Conservation (phyloP, 1,284 basidiomycete species). For the Sanghuangporus sanghuang region DNA sequence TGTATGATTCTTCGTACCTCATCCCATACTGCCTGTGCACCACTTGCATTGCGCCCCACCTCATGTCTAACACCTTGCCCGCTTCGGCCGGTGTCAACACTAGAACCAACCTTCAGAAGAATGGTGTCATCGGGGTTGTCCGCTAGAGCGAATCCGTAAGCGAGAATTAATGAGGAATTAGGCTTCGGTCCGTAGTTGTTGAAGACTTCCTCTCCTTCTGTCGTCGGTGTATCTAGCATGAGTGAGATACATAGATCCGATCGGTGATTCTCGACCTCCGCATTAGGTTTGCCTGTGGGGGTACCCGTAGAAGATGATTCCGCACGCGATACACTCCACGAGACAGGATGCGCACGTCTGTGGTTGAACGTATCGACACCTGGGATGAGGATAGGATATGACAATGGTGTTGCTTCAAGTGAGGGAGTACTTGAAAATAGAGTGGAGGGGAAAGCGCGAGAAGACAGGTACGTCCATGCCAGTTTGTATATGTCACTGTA, state of each 20-base stretch:
- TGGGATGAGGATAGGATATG: constrained; percentile 78
- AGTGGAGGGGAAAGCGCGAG: constrained; percentile 83
- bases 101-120: constrained; percentile 66
- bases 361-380: constrained; percentile 86
- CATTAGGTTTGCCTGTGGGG: background rate
- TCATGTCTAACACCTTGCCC: constrained; percentile 38
- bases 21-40: constrained; percentile 56
- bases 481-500: constrained; percentile 66
- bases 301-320: background rate
- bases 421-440: constrained; percentile 57
- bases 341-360: constrained; percentile 63
- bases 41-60: constrained; percentile 51
- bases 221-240: constrained; percentile 41
- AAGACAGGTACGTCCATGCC: constrained; percentile 74
- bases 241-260: constrained; percentile 27
- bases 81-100: constrained; percentile 21
- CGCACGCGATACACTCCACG: constrained; percentile 63
- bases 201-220: constrained; percentile 59
- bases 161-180: constrained; percentile 82
- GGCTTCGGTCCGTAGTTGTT: constrained; percentile 88
- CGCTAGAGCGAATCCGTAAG: constrained; percentile 79
- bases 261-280: constrained; percentile 2
- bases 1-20: constrained; percentile 45
- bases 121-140: constrained; percentile 83
- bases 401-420: constrained; percentile 42